These are phyloP conservation scores for Paralagenidium karlingii DNA, from an alignment of 352 stramenopile species.

Conservation along the genomic window DNA sequence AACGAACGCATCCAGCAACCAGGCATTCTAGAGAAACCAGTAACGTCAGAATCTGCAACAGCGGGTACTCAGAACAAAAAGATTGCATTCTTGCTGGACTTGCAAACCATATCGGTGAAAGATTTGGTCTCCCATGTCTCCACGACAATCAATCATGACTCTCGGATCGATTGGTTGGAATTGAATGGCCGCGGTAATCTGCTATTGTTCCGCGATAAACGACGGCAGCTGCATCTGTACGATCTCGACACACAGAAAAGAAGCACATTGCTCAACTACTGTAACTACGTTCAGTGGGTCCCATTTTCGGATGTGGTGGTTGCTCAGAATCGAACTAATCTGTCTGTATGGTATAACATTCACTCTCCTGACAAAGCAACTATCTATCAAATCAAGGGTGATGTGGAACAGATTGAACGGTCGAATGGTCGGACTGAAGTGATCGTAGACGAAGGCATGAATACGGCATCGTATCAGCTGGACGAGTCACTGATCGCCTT, in stretches of 20 bases:
- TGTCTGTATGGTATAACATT: slow-evolving; percentile 96
- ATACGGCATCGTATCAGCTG: slow-evolving; percentile 86
- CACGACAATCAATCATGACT: slow-evolving; percentile 87
- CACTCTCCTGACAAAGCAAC: slow-evolving; percentile 87
- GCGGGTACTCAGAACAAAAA: slow-evolving; percentile 81
- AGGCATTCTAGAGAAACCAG: slow-evolving; percentile 12
- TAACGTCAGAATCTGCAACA: neutral
- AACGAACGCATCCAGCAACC: slow-evolving; percentile 63
- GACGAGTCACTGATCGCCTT: slow-evolving; percentile 92
- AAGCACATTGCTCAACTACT: slow-evolving; percentile 88
- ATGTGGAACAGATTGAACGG: slow-evolving; percentile 92
- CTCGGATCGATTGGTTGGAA: slow-evolving; percentile 90
- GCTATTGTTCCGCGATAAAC: slow-evolving; percentile 89
- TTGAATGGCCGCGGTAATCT: slow-evolving; percentile 85
- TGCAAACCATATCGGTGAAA: slow-evolving; percentile 87
- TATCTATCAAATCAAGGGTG: slow-evolving; percentile 90
- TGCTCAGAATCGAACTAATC: slow-evolving; percentile 83
- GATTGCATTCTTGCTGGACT: slow-evolving; percentile 88
- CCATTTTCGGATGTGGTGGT: slow-evolving; percentile 93
- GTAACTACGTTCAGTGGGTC: slow-evolving; percentile 95
- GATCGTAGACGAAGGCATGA: slow-evolving; percentile 91
- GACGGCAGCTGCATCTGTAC: slow-evolving; percentile 85
- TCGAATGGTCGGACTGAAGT: slow-evolving; percentile 88
- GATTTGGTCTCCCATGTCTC: slow-evolving; percentile 64
- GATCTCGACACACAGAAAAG: slow-evolving; percentile 80